Evolutionary conservation across 768 basidiomycete genomes (phyloP).

Genomic region (Pleurotus sapidus): DNA sequence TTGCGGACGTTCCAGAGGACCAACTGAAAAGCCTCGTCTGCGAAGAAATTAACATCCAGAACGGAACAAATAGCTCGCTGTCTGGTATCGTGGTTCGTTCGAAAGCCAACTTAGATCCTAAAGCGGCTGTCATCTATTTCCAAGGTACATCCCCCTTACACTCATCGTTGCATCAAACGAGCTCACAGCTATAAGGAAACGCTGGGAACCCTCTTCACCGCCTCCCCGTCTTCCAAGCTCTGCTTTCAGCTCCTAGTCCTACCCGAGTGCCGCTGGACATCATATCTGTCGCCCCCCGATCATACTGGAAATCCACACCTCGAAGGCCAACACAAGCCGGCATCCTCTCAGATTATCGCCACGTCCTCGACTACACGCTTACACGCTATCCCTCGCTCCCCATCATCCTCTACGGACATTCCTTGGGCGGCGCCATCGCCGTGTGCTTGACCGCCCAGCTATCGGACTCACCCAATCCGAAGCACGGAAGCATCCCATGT

Average conservation of each 20-base stretch:
- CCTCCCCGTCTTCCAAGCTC: conserved; percentile 36
- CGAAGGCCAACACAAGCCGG: conserved; percentile 34
- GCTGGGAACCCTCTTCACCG: conserved; percentile 47
- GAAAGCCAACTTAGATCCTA: neutral
- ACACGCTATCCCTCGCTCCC: conserved; percentile 26
- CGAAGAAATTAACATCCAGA: conserved; percentile 15
- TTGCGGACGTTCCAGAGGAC: conserved; percentile 17
- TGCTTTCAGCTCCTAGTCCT: conserved; percentile 19
- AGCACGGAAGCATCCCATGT: neutral
- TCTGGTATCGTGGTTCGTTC: conserved; percentile 15
- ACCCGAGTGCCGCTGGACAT: conserved; percentile 16
- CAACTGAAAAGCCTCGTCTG: conserved; percentile 12
- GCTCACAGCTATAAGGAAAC: conserved; percentile 38
- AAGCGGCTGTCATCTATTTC: conserved; percentile 18
- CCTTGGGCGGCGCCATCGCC: conserved; percentile 43
- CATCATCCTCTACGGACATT: conserved; percentile 44
- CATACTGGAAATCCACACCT: conserved; percentile 45
- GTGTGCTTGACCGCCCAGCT: conserved; percentile 32
- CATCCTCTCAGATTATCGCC: conserved; percentile 37
- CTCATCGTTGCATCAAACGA: neutral
- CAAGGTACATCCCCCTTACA: conserved; percentile 16
- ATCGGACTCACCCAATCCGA: neutral
- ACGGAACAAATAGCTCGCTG: conserved; percentile 6
- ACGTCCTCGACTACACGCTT: conserved; percentile 27
- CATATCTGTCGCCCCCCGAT: conserved; percentile 43